Conservation (phyloP, 1,139 yeast species). For the Geotrichum macrosporum region DNA sequence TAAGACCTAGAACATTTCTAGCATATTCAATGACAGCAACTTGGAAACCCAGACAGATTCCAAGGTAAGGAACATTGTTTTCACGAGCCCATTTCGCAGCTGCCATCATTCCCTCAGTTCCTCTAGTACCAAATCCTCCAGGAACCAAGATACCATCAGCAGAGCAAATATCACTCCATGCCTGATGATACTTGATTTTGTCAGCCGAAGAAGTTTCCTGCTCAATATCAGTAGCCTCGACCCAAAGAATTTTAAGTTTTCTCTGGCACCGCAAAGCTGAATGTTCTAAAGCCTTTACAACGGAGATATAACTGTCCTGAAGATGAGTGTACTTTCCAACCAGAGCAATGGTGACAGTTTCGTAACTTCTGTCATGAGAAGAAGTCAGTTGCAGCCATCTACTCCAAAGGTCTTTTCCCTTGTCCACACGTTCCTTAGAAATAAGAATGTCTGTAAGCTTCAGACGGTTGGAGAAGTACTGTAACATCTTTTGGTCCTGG, state of each 20-base stretch:
- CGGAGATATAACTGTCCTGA: constrained; percentile 92
- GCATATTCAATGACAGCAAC: constrained; percentile 93
- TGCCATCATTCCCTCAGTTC: constrained; percentile 96
- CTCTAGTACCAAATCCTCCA: constrained; percentile 97
- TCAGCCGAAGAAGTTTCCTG: constrained; percentile 57
- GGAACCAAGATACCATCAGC: constrained; percentile 98
- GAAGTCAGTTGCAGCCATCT: constrained; percentile 80
- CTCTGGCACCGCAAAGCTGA: constrained; percentile 86
- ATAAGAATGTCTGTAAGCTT: constrained; percentile 51
- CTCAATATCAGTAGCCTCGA: constrained; percentile 89
- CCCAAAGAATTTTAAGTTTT: constrained; percentile 87
- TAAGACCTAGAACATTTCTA: constrained; percentile 70
- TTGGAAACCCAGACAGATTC: constrained; percentile 97
- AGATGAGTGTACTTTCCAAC: constrained; percentile 96
- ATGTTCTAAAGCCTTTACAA: constrained; percentile 92
- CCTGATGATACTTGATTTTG: constrained; percentile 81
- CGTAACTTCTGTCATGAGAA: constrained; percentile 74
- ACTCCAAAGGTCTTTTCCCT: constrained; percentile 64
- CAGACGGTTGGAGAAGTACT: constrained; percentile 67
- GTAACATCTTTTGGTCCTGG: constrained; percentile 80
- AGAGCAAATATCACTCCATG: constrained; percentile 90
- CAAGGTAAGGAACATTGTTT: constrained; percentile 87
- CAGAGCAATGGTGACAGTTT: constrained; percentile 86
- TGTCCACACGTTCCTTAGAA: constrained; percentile 50
- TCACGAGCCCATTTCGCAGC: constrained; percentile 98